These are phyloP conservation scores for Pichia sp. DNA, from an alignment of 1,139 yeast genomes.

Conservation along the genomic window DNA sequence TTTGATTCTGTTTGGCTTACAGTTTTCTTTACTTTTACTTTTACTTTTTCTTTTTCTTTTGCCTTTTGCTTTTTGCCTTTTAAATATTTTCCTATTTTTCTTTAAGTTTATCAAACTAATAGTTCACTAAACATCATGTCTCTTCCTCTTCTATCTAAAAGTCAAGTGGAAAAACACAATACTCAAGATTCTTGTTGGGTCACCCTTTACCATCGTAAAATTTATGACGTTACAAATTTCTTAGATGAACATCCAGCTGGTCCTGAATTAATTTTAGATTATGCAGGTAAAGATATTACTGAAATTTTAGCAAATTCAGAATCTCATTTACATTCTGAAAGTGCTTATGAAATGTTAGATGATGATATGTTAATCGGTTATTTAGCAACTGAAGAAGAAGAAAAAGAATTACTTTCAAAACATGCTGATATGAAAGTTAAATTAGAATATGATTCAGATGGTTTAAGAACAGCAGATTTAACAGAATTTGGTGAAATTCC, in stretches of 20 bases:
- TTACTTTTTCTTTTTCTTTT: no score
- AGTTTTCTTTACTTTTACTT: no score
- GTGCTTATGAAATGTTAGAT: constrained; percentile 83
- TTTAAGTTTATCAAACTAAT: no score
- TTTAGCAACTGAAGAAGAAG: constrained; percentile 59
- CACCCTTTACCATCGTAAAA: constrained; percentile 65
- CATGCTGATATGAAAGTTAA: constrained; percentile 26
- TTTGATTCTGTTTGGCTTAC: no score
- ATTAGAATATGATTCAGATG: constrained; percentile 19
- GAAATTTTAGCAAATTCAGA: constrained; percentile 62
- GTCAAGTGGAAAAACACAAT: constrained; percentile 46
- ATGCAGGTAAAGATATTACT: constrained; percentile 83
- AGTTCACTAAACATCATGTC: constrained; percentile 6
- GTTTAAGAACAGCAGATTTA: constrained; percentile 34
- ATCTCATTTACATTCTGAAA: constrained; percentile 74
- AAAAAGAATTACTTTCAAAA: constrained; percentile 41
- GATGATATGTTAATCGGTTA: constrained; percentile 62
- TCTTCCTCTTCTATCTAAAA: constrained; percentile 38
- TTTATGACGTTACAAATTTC: constrained; percentile 76
- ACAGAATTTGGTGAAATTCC: constrained; percentile 62
- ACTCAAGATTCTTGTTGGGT: constrained; percentile 65
- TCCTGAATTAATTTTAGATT: constrained; percentile 61
- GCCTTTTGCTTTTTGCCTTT: no score
- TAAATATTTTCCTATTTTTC: no score
- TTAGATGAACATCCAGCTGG: constrained; percentile 89